Evolutionary conservation across 306 rosid species (phyloP), one percentile per base, ranked within the genome.

Genomic region (Acacia crassicarpa): DNA sequence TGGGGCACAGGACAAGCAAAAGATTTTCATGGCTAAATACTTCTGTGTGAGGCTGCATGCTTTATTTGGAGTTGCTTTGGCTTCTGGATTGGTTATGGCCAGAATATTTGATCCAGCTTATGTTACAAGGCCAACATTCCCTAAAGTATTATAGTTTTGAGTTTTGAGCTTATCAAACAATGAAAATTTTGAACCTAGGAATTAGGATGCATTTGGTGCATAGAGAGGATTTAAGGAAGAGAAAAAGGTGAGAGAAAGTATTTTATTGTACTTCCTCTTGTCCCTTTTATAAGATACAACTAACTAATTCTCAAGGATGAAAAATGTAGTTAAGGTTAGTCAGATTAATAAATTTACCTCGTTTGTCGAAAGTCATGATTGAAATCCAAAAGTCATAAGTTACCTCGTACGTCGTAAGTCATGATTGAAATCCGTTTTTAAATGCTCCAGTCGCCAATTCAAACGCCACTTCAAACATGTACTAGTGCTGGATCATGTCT

Each of bases 11-110:
- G 97, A 93, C 86, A 91, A 90, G 40, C 87, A 81, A 51, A 91
- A 94, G 84, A 94, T 94, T 76, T 94, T 94, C 94, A 93, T 91
- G 97, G 98, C 97, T 7, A 94, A 94, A 86, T 92, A 94, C 84
- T 94, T 83, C 76, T 93, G 97, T 76, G 97, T 94, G 87, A 87
- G 97, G 85, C 73, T 94, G 82, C 98, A 93, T 83, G 83, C 95
- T 48, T 74, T 90, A 59, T 94, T 94, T 88, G 98, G 98, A 78
- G 85, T 85, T 68, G 95, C 97, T 44, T 63, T 93, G 86, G 94
- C 98, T 82, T 80, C 82, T 59, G 97, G 98, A 54, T 79, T 94
- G 33, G 95, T 94, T 44, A 68, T 83, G 78, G 90, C 92, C 69
- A 90, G 92, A 89, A 76, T 87, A 66, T 25, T 80, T 27, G 71